These are phyloP conservation scores for Ustilago shanxiensis DNA, from an alignment of 1,284 basidiomycete species.

Conservation along the genomic window DNA sequence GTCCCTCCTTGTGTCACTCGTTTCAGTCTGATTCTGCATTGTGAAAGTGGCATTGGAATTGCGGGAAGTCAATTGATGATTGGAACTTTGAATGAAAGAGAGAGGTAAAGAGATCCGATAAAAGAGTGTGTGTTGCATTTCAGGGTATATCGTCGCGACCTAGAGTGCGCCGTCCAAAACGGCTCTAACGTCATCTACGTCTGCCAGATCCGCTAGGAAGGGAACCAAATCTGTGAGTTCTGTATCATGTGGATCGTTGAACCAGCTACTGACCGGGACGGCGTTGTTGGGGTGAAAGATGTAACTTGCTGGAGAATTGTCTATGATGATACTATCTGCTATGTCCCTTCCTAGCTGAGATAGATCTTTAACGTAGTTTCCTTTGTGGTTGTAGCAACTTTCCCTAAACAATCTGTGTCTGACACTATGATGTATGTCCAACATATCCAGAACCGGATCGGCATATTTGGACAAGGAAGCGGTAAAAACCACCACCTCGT, in stretches of 20 bases:
- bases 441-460: slow-evolving; percentile 96
- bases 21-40: too few species aligned
- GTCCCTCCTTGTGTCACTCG: too few species aligned
- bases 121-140: too few species aligned
- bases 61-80: too few species aligned
- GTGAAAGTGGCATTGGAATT: too few species aligned
- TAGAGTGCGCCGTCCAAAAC: slow-evolving; percentile 77
- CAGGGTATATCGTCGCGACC: not conserved
- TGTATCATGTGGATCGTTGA: slow-evolving; percentile 85
- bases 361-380: slow-evolving; percentile 99
- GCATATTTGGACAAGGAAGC: slow-evolving; percentile 99
- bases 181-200: slow-evolving; percentile 89
- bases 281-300: slow-evolving; percentile 99
- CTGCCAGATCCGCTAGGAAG: slow-evolving; percentile 89
- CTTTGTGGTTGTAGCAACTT: slow-evolving; percentile 98
- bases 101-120: not conserved
- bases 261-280: slow-evolving; percentile 98
- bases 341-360: slow-evolving; percentile 95
- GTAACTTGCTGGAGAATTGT: slow-evolving; percentile 98
- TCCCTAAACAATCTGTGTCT: slow-evolving; percentile 97
- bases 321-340: slow-evolving; percentile 93
- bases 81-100: not conserved
- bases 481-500: slow-evolving; percentile 98
- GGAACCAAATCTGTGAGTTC: slow-evolving; percentile 92
- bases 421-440: slow-evolving; percentile 91